Base-by-base conservation (phyloP, 2,329 filamentous ascomycete species). In the Metarhizium robertsii region DNA sequence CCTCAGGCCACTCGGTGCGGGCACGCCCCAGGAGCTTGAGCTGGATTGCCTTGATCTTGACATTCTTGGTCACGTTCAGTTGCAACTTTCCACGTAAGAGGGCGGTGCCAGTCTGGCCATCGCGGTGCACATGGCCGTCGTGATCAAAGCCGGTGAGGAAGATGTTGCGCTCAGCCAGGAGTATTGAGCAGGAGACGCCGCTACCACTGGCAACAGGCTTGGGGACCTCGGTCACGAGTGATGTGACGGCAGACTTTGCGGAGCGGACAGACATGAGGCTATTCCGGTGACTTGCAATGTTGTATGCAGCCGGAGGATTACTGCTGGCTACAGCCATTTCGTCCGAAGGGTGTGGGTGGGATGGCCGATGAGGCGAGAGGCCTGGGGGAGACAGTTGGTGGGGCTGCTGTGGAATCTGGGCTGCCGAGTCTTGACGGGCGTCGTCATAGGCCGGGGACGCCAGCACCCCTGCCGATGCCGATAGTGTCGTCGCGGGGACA, bases 1-100 rank as follows among this genome's bases (percentile, higher is more conserved):
- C 90, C 74, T 97, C 94, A 16, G 94, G 92, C 94, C 94, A 99
- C 66, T 96, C 91, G 1, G 94, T 97, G 60, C 87, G 83, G 3
- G 91, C 90, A 66, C 85, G 87, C 34, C 92, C 94, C 45, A 86
- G 82, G 62, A 99, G 88, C 64, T 89, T 92, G 53, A 99, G 77
- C 6, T 88, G 91, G 29, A 99, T 82, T 4, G 90, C 87, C 75
- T 96, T 96, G 61, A 99, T 85, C 72, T 99, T 99, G 50, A 91
- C 84, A 61, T 89, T 88, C 67, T 97, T 97, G 49, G 88, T 86
- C 13, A 97, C 81, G 57, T 86, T 86, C 43, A 99, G 69, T 64
- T 89, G 86, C 55, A 99, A 71, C 61, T 85, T 91, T 18, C 94
- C 94, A 55, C 94, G 82, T 14, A 99, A 77, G 66, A 99, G 86